phyloP scores from a whole-genome alignment of 306 rosid species.

The Medicago lupulina region DNA sequence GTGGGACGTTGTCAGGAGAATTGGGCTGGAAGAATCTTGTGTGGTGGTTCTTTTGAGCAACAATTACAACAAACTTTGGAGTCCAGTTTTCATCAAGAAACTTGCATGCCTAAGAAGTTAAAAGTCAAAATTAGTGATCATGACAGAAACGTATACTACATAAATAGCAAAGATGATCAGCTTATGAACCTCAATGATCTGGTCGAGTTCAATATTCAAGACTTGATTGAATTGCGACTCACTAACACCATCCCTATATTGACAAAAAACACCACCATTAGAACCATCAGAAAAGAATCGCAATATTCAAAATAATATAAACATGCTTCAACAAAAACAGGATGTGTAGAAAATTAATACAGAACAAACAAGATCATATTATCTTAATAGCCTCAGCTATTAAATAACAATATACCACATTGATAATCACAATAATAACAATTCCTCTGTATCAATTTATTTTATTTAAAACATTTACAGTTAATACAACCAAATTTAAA shows the following conservation, averaged over 20 bases:
- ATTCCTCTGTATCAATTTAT: background rate
- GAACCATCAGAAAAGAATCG: constrained; percentile 8
- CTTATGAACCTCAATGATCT: constrained; percentile 71
- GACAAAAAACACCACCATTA: background rate
- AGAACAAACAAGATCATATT: background rate
- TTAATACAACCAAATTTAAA: background rate
- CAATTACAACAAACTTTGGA: constrained; percentile 90
- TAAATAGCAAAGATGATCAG: background rate
- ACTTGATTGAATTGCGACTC: constrained; percentile 97
- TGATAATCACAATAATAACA: constrained; percentile 20
- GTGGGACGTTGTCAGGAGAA: constrained; percentile 90
- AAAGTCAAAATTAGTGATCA: constrained; percentile 24
- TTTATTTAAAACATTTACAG: background rate
- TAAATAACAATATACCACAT: background rate
- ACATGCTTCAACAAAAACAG: constrained; percentile 8
- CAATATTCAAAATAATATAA: constrained; percentile 17
- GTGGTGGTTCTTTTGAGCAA: constrained; percentile 96
- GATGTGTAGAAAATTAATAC: background rate
- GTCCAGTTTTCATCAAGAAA: constrained; percentile 85
- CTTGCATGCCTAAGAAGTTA: constrained; percentile 73
- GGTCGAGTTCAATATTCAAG: constrained; percentile 80
- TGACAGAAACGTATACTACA: background rate
- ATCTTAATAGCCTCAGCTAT: background rate
- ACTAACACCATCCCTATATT: constrained; percentile 94
- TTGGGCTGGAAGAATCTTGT: constrained; percentile 85